Evolutionary conservation across 1,284 basidiomycete species (phyloP).

Genomic region (Chalciporus sp.): DNA sequence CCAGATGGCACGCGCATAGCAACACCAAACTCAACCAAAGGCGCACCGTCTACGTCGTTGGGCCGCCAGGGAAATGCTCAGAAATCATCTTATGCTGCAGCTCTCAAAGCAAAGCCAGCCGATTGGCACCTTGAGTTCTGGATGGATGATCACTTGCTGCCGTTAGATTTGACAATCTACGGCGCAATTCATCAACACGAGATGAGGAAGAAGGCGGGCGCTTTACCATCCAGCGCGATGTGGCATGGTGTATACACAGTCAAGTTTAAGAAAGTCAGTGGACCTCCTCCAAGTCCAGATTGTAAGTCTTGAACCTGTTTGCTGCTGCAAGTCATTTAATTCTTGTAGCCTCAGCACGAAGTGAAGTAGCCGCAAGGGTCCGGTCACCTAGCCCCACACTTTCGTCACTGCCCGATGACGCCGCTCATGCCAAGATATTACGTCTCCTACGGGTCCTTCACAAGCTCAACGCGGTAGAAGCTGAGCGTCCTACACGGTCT

Average conservation of each 20-base stretch:
- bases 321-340: constrained; percentile 23
- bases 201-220: constrained; percentile 66
- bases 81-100: constrained; percentile 87
- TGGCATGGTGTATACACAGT: constrained; percentile 92
- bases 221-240: constrained; percentile 68
- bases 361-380: constrained; percentile 47
- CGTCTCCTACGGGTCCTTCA: constrained; percentile 88
- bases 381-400: constrained; percentile 65
- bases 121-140: constrained; percentile 98
- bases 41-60: constrained; percentile 37
- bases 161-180: constrained; percentile 91
- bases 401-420: constrained; percentile 82
- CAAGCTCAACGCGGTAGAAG: constrained; percentile 69
- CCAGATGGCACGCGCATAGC: constrained; percentile 93
- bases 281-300: constrained; percentile 69
- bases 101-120: constrained; percentile 86
- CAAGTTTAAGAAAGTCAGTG: constrained; percentile 90
- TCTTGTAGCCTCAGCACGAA: constrained; percentile 24
- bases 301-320: constrained; percentile 41
- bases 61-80: constrained; percentile 47
- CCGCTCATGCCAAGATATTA: constrained; percentile 88
- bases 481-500: constrained; percentile 53
- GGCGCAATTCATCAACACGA: constrained; percentile 93
- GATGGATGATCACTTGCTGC: constrained; percentile 84
- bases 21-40: constrained; percentile 70